Percentiles rank a stretch among this genome's conserved stretches.
phyloP scores from a whole-genome alignment of 2,329 filamentous ascomycete genomes.

The Cladosporium sp. region DNA sequence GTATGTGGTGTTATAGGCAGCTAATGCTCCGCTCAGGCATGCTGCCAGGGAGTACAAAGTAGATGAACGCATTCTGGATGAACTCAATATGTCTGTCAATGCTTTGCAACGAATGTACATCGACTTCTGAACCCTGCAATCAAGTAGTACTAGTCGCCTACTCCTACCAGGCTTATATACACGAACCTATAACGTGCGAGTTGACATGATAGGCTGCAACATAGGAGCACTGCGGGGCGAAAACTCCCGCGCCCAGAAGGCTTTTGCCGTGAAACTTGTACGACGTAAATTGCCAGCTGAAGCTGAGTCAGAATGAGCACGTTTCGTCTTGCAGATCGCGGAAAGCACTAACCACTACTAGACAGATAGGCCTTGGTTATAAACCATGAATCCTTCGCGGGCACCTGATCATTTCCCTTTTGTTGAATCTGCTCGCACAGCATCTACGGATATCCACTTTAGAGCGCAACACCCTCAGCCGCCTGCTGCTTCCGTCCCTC shows the following conservation, averaged over 20 bases:
- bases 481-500: slow-evolving; percentile 7
- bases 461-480: not conserved
- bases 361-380: not conserved
- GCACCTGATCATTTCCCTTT: not conserved
- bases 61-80: not conserved
- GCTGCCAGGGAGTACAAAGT: not conserved
- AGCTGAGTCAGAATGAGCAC: not conserved
- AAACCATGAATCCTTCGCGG: not conserved
- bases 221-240: not conserved
- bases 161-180: not conserved
- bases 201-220: not conserved
- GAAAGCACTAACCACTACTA: not conserved
- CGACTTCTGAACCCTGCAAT: not conserved
- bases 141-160: not conserved
- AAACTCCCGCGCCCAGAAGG: not conserved
- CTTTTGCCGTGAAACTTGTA: not conserved
- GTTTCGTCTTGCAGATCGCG: not conserved
- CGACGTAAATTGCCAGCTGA: not conserved
- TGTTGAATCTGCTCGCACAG: not conserved
- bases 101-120: not conserved
- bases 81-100: not conserved
- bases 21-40: not conserved
- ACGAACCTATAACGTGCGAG: not conserved
- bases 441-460: not conserved
- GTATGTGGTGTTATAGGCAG: slow-evolving; percentile 8